Evolutionary conservation across 345 rosid genomes (phyloP), one percentile per base, ranked within the genome.

Genomic region (Turritis glabra): DNA sequence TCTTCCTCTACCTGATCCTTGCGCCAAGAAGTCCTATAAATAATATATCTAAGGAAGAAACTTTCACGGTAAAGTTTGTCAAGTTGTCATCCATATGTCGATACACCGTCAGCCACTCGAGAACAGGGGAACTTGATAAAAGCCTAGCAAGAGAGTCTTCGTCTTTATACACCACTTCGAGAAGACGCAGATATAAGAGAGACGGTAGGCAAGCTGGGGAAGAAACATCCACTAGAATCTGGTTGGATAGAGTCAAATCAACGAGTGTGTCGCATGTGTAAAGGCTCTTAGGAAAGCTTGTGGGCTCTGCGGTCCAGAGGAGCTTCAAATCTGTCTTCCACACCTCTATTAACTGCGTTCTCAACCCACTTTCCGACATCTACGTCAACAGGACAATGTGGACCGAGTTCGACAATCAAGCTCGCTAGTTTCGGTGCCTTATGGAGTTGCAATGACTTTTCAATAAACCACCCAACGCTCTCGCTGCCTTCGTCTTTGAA

Each of bases 41-140:
- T 12, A 64, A 47, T 47, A 0, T 12, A 19, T 33, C 0, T 29
- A 68, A 68, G 17, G 62, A 68, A 53, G 73, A 1, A 6, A 40
- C 52, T 17, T 68, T 54, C 14, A 68, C 40, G 7, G n/a, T 38
- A 53, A 53, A 7, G 8, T 38, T 10, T 25, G 1, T 38, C 62
- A 68, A 27, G 27, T 55, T 69, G 73, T 55, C 73, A 40, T 2
- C 6, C 22, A 8, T 15, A 41, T 1, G 8, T 25, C 61, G 47
- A 3, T 3, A 0, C 33, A 67, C 53, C 3, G 0, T 0, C 30
- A 68, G 30, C 0, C 0, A 0, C 5, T 19, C 0, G 25, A 69
- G 73, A 43, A 27, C 10, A 27, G 41, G 54, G 29, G 26, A 68
- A 11, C 73, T 26, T 26, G 64, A 54, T 55, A 68, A 37, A 23